Conservation (phyloP, 208 protist species). For the Kentomonas sorsogonicus region DNA sequence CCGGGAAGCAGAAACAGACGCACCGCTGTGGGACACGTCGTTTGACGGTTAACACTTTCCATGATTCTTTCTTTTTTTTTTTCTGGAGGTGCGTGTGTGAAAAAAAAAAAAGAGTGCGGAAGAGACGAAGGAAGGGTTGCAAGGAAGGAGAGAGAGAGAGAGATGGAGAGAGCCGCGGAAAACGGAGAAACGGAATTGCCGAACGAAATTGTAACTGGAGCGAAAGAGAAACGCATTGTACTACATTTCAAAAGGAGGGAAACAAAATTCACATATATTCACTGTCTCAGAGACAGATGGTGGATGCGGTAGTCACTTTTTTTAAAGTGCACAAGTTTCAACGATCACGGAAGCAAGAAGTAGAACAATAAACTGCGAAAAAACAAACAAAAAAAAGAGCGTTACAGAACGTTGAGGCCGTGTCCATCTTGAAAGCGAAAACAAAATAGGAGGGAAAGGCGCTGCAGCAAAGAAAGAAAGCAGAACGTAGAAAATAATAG, state of each 20-base stretch:
- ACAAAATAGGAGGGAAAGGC: neutral
- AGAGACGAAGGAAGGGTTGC: neutral
- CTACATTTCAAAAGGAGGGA: too few species aligned
- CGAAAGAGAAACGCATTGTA: too few species aligned
- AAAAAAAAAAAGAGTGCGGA: neutral
- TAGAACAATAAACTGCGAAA: neutral
- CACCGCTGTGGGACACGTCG: constrained; percentile 41
- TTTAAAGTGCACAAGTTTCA: neutral
- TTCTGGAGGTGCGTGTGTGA: neutral
- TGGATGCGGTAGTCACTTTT: neutral
- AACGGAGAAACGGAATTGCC: too few species aligned
- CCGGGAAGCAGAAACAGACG: constrained; percentile 28
- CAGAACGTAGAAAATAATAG: too few species aligned
- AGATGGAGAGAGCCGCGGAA: too few species aligned
- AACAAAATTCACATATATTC: constrained; percentile 3
- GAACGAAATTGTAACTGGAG: too few species aligned
- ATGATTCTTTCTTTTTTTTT: constrained; percentile 5
- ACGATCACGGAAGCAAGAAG: neutral
- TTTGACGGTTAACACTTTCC: constrained; percentile 13
- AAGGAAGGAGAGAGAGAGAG: constrained; percentile 4
- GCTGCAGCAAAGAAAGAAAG: too few species aligned
- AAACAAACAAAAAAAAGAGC: too few species aligned
- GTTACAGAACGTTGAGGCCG: too few species aligned
- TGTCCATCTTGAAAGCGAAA: neutral
- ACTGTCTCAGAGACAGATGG: neutral